Conservation (phyloP, 2,329 filamentous ascomycete species). For the Arthrobotrys megalospora region DNA sequence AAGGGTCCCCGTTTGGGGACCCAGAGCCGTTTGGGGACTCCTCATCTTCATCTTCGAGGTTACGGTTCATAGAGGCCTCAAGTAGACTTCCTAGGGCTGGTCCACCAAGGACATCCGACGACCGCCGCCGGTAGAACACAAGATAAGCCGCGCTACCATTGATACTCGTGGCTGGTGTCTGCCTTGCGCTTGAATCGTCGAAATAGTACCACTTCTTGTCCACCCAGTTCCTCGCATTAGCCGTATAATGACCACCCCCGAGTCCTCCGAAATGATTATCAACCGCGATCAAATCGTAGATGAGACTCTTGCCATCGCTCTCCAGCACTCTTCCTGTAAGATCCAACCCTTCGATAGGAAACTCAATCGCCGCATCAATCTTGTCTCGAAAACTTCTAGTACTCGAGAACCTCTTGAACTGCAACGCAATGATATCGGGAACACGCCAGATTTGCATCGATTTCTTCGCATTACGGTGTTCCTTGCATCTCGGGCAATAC, state of each 20-base stretch:
- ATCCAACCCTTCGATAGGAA: slow-evolving; percentile 89
- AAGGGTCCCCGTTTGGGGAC: slow-evolving; percentile 61
- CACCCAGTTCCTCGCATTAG: slow-evolving; percentile 91
- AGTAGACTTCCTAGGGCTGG: slow-evolving; percentile 67
- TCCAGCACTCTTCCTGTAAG: slow-evolving; percentile 84
- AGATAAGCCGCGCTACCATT: slow-evolving; percentile 80
- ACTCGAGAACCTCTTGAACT: slow-evolving; percentile 94
- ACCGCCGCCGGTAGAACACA: slow-evolving; percentile 93
- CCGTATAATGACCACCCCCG: slow-evolving; percentile 95
- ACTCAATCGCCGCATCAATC: slow-evolving; percentile 90
- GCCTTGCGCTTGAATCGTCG: slow-evolving; percentile 78
- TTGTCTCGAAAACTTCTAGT: slow-evolving; percentile 88
- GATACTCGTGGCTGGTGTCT: slow-evolving; percentile 46
- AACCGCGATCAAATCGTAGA: slow-evolving; percentile 94
- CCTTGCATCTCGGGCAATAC: slow-evolving; percentile 97
- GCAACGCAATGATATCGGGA: slow-evolving; percentile 93
- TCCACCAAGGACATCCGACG: slow-evolving; percentile 82
- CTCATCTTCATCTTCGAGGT: slow-evolving; percentile 38
- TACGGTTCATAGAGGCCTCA: slow-evolving; percentile 38
- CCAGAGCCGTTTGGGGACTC: slow-evolving; percentile 60
- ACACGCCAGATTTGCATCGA: slow-evolving; percentile 98
- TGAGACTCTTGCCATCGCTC: slow-evolving; percentile 83
- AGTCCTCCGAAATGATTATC: slow-evolving; percentile 96
- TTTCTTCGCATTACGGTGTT: slow-evolving; percentile 91
- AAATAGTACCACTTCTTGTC: slow-evolving; percentile 95